These are phyloP conservation scores for Pseudopithomyces chartarum DNA, from an alignment of 2,329 filamentous ascomycete genomes.

Conservation along the genomic window DNA sequence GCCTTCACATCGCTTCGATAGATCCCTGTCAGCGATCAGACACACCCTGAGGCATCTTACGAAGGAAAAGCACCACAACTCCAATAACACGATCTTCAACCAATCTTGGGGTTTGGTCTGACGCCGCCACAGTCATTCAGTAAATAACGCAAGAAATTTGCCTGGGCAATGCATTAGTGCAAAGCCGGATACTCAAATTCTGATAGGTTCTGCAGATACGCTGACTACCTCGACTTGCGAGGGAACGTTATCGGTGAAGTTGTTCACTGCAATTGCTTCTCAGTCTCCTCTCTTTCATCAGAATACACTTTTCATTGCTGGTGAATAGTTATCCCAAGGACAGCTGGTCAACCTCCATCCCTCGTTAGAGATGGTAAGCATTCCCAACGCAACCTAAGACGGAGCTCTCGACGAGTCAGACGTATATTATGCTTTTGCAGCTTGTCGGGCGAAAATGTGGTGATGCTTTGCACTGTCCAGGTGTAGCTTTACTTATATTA, in stretches of 20 bases:
- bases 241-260: no score
- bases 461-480: neutral
- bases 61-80: constrained; percentile 11
- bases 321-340: no score
- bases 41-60: constrained; percentile 20
- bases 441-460: constrained; percentile 6
- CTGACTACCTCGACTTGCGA: no score
- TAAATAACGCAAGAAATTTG: neutral
- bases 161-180: no score
- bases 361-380: neutral
- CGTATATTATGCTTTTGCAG: constrained; percentile 2
- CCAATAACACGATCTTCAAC: constrained; percentile 9
- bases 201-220: no score
- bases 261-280: no score
- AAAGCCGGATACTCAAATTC: no score
- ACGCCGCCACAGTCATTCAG: neutral
- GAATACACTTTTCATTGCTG: no score
- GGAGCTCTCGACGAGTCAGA: neutral
- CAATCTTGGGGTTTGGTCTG: constrained; percentile 7
- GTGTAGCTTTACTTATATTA: constrained; percentile 6
- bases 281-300: no score
- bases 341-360: no score
- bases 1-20: neutral
- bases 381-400: neutral
- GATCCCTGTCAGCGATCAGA: constrained; percentile 26